phyloP scores from a whole-genome alignment of 2,329 filamentous ascomycete genomes.

The Aspergillus carbonarius region DNA sequence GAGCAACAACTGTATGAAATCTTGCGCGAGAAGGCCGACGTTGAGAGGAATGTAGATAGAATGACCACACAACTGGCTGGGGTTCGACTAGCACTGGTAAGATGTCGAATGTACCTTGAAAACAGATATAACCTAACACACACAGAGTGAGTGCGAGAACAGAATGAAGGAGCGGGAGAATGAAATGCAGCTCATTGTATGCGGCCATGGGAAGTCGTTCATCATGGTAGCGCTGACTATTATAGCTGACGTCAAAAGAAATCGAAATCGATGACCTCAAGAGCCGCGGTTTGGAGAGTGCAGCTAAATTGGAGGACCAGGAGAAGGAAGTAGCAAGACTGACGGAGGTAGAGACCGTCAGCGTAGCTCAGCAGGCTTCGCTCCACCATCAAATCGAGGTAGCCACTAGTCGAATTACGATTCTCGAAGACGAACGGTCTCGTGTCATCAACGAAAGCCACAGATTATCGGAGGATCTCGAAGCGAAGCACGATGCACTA shows the following conservation, averaged over 20 bases:
- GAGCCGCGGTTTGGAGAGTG: constrained; percentile 12
- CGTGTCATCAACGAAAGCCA: constrained; percentile 7
- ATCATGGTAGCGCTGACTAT: constrained; percentile 13
- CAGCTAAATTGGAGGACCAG: constrained; percentile 13
- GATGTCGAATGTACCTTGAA: not conserved
- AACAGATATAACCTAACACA: no score
- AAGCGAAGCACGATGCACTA: constrained; percentile 17
- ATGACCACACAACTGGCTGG: constrained; percentile 22
- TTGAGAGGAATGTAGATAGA: constrained; percentile 19
- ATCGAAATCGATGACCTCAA: constrained; percentile 21
- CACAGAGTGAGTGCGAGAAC: not conserved
- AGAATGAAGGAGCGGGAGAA: constrained; percentile 4
- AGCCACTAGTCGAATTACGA: constrained; percentile 18
- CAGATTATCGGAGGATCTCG: constrained; percentile 7
- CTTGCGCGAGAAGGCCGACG: constrained; percentile 25
- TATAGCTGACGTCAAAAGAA: constrained; percentile 22
- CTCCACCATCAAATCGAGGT: constrained; percentile 22
- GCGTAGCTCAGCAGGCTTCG: constrained; percentile 16
- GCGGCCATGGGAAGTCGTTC: not conserved
- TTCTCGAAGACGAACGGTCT: constrained; percentile 21
- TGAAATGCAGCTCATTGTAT: constrained; percentile 22
- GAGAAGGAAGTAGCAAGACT: constrained; percentile 22
- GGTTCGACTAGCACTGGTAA: constrained; percentile 27
- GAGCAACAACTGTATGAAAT: constrained; percentile 30
- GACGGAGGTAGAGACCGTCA: constrained; percentile 20